Percentiles rank a stretch among this genome's conserved stretches.
Conservation (phyloP, 179 eudicot genomes). For the Beta macrorhiza region DNA sequence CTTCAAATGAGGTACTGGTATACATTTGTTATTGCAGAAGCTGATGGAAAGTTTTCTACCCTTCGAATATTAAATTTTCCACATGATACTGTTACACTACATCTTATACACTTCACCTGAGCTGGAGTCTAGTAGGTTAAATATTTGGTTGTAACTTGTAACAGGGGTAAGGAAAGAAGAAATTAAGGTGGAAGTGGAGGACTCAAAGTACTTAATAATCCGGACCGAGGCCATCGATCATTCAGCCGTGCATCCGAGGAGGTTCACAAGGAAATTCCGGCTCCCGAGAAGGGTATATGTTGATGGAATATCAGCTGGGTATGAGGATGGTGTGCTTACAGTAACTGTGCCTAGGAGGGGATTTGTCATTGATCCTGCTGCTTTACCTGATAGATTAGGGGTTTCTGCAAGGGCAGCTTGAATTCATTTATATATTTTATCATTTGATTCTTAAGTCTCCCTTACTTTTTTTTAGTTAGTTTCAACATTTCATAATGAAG, state of each 20-base stretch:
- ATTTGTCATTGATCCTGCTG: conserved; percentile 49
- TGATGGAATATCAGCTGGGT: conserved; percentile 62
- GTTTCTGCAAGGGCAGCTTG: conserved; percentile 65
- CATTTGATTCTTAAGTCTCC: not conserved
- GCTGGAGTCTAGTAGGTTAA: not conserved
- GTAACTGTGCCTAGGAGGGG: conserved; percentile 68
- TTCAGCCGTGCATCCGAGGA: conserved; percentile 29
- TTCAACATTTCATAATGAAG: conserved; percentile 4
- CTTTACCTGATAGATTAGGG: conserved; percentile 33
- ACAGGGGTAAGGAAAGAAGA: conserved; percentile 73
- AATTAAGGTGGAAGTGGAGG: conserved; percentile 73
- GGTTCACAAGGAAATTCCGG: conserved; percentile 63
- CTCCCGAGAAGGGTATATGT: conserved; percentile 53
- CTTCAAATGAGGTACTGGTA: too few species aligned
- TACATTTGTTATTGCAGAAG: too few species aligned
- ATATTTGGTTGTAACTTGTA: conserved; percentile 7
- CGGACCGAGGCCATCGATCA: conserved; percentile 39
- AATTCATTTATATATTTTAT: not conserved
- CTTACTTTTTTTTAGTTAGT: not conserved
- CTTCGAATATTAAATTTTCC: too few species aligned
- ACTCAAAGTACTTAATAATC: conserved; percentile 60
- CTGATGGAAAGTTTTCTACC: too few species aligned
- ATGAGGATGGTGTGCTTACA: conserved; percentile 66
- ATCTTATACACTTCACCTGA: not conserved
- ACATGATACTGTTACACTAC: too few species aligned